These are phyloP conservation scores for Discostella pseudostelligera DNA, from an alignment of 108 stramenopile genomes.

Conservation along the genomic window DNA sequence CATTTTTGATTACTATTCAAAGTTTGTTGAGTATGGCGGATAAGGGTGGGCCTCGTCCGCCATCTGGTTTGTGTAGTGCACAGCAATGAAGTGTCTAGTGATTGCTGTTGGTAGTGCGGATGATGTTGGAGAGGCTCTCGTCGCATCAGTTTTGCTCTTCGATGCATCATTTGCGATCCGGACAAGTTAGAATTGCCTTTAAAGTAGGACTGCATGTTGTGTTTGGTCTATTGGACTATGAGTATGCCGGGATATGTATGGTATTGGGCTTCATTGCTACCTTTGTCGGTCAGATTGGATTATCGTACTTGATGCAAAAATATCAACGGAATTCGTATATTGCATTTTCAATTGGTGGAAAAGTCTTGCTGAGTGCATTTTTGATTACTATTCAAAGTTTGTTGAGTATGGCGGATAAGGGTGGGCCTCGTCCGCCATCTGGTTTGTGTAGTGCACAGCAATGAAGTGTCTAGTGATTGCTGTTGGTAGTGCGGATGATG, in stretches of 20 bases:
- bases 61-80: conserved; percentile 32
- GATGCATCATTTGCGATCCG: too few species aligned
- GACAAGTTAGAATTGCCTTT: too few species aligned
- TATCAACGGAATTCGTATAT: conserved; percentile 92
- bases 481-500: background rate
- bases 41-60: conserved; percentile 25
- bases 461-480: conserved; percentile 9
- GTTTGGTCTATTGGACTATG: conserved; percentile 89
- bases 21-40: conserved; percentile 41
- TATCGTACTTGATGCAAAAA: conserved; percentile 84
- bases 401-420: conserved; percentile 38
- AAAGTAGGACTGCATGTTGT: too few species aligned
- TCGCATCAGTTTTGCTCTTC: too few species aligned
- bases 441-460: conserved; percentile 40
- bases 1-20: conserved; percentile 84
- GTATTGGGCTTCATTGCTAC: conserved; percentile 84
- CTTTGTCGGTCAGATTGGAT: conserved; percentile 76
- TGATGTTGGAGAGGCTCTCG: too few species aligned
- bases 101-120: background rate
- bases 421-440: conserved; percentile 23
- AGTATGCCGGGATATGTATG: conserved; percentile 84
- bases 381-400: conserved; percentile 78
- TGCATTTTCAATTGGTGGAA: conserved; percentile 92
- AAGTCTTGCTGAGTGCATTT: conserved; percentile 81
- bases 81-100: conserved; percentile 22